phyloP scores from a whole-genome alignment of 1,139 yeast genomes.

The Pichia sp. region DNA sequence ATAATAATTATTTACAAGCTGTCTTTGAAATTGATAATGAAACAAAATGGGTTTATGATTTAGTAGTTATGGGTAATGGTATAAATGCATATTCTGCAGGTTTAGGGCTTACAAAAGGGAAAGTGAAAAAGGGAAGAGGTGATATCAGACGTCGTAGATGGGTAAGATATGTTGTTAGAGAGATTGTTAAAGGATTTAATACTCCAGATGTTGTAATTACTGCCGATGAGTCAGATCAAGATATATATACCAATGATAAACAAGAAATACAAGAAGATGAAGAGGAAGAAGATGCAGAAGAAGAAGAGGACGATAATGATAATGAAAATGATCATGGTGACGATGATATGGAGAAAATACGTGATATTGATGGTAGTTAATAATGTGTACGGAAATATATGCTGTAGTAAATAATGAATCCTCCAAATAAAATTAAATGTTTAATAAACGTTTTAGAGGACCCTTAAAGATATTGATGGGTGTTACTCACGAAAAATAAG shows the following conservation, averaged over 20 bases:
- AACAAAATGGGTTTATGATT: constrained; percentile 77
- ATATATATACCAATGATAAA: not conserved
- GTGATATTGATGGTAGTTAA: not conserved
- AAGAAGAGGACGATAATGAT: constrained; percentile 9
- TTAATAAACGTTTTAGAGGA: no score
- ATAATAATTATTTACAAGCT: constrained; percentile 41
- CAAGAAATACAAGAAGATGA: no score
- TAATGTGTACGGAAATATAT: no score
- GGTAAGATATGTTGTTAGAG: constrained; percentile 27
- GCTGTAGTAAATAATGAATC: not conserved
- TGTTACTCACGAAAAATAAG: no score
- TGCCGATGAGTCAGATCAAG: not conserved
- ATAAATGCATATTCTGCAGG: constrained; percentile 15
- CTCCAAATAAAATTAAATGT: not conserved
- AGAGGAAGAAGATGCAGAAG: not conserved
- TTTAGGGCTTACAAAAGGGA: constrained; percentile 15
- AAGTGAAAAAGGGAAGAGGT: constrained; percentile 21
- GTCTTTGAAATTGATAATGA: constrained; percentile 56
- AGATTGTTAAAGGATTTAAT: constrained; percentile 15
- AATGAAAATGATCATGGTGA: constrained; percentile 11
- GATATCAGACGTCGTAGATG: constrained; percentile 30
- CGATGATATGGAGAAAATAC: not conserved
- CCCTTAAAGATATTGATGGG: no score
- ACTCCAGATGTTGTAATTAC: not conserved
- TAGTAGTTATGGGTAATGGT: constrained; percentile 15